phyloP scores from a whole-genome alignment of 2,329 filamentous ascomycete species.

The Xylariaceae sp. region DNA sequence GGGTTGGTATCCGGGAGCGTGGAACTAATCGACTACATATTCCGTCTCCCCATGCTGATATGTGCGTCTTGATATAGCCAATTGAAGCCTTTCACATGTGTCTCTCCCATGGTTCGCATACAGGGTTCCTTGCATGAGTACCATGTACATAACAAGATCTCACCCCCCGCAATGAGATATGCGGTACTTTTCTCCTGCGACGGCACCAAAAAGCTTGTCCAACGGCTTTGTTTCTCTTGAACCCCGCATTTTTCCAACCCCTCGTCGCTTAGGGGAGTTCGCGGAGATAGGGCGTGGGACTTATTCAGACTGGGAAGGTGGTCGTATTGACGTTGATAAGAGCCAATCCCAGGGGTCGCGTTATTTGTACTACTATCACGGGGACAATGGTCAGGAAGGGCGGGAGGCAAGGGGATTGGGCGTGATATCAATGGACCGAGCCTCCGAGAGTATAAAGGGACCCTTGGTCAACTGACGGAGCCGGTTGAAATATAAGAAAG shows the following conservation, averaged over 20 bases:
- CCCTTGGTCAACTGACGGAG: background rate
- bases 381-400: background rate
- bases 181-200: background rate
- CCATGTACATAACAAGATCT: background rate
- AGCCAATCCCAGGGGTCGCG: background rate
- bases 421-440: background rate
- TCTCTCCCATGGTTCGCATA: background rate
- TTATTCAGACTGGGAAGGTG: conserved; percentile 20
- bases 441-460: background rate
- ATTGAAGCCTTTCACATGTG: background rate
- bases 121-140: too few species aligned
- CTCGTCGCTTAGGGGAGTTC: background rate
- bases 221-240: background rate
- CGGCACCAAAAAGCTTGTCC: background rate
- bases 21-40: background rate
- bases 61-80: background rate
- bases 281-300: background rate
- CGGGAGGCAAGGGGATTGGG: background rate
- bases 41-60: background rate
- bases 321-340: conserved; percentile 4
- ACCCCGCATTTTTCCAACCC: conserved; percentile 14
- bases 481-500: background rate
- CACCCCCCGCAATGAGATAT: background rate
- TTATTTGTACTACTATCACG: background rate
- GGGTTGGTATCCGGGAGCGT: background rate